These are phyloP conservation scores for Bipolaris zeicola DNA, from an alignment of 2,329 filamentous ascomycete genomes.

Conservation along the genomic window DNA sequence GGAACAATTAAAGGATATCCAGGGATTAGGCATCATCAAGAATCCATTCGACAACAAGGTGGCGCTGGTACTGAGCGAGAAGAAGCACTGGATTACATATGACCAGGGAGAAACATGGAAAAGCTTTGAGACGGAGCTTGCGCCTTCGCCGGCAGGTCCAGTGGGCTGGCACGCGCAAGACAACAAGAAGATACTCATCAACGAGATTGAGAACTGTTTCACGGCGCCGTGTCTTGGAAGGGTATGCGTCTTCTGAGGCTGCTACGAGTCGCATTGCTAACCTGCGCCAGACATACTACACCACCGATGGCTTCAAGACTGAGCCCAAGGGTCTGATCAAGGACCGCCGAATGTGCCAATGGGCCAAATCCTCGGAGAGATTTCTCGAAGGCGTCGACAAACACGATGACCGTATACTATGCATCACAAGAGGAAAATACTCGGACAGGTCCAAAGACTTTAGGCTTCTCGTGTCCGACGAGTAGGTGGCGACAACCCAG, in stretches of 20 bases:
- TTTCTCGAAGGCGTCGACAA: slow-evolving; percentile 72
- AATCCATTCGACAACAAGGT: slow-evolving; percentile 79
- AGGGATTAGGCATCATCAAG: slow-evolving; percentile 67
- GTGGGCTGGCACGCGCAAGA: slow-evolving; percentile 84
- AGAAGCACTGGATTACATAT: slow-evolving; percentile 79
- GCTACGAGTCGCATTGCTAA: slow-evolving; percentile 13
- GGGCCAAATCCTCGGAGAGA: slow-evolving; percentile 77
- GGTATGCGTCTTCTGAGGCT: slow-evolving; percentile 54
- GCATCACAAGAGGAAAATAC: slow-evolving; percentile 75
- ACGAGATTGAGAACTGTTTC: slow-evolving; percentile 54
- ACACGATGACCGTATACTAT: slow-evolving; percentile 75
- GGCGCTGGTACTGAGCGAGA: slow-evolving; percentile 78
- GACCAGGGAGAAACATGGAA: slow-evolving; percentile 84
- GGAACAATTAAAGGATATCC: slow-evolving; percentile 68
- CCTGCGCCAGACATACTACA: slow-evolving; percentile 65
- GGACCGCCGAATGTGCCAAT: slow-evolving; percentile 78
- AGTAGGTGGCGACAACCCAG: slow-evolving; percentile 43
- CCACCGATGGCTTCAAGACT: slow-evolving; percentile 80
- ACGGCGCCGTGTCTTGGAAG: slow-evolving; percentile 49
- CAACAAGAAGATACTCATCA: slow-evolving; percentile 83
- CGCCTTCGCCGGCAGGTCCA: slow-evolving; percentile 61
- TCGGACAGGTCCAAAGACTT: slow-evolving; percentile 75
- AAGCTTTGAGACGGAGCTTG: slow-evolving; percentile 67
- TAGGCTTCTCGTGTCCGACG: slow-evolving; percentile 78
- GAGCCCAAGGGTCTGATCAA: slow-evolving; percentile 68